Base-by-base conservation (phyloP, 352 stramenopile species). In the Saprolegnia parasitica region DNA sequence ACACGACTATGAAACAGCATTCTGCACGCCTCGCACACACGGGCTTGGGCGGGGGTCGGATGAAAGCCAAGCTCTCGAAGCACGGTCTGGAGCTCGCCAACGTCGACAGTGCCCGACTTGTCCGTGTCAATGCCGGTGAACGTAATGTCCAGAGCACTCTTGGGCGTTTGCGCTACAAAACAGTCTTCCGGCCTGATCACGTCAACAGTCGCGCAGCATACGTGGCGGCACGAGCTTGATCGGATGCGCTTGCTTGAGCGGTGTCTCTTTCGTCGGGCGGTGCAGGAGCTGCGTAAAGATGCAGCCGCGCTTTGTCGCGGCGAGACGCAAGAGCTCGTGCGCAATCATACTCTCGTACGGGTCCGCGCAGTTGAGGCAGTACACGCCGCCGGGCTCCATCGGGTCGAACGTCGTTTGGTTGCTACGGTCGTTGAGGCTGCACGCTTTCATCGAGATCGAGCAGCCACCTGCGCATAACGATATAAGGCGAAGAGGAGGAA, bases 291-390 rank as follows among this genome's bases (percentile, higher is more conserved):
- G 68, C 18, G 87, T 32, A 40, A 94, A 93, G 0, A 75, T 76
- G 62, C 86, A 93, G 26, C 84, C 87, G 72, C 90, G 90, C 39
- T 82, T 78, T 5, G 74, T 77, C 24, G 77, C 87, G 4, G 88
- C 81, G 4, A 96, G 75, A 1, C 85, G 84, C n/a, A 90, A 67
- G 6, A 96, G 78, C 62, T 92, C 83, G 63, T 80, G 81, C 0
- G 75, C 73, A 50, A 96, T 86, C 78, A 89, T 93, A 68, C 79
- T 80, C 60, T 91, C 86, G 63, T 95, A 96, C 2, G 88, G 80
- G 5, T 91, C 80, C 0, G 56, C 26, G 15, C 93, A 57, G 29
- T 89, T 74, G 5, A 96, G 74, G 2, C 80, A 72, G 57, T 95
- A 96, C 21, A 78, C 72, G 0, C 87, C 85, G 0, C 81, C 85